Conservation (phyloP, 768 basidiomycete genomes). For the Coprinopsis marcescibilis region DNA sequence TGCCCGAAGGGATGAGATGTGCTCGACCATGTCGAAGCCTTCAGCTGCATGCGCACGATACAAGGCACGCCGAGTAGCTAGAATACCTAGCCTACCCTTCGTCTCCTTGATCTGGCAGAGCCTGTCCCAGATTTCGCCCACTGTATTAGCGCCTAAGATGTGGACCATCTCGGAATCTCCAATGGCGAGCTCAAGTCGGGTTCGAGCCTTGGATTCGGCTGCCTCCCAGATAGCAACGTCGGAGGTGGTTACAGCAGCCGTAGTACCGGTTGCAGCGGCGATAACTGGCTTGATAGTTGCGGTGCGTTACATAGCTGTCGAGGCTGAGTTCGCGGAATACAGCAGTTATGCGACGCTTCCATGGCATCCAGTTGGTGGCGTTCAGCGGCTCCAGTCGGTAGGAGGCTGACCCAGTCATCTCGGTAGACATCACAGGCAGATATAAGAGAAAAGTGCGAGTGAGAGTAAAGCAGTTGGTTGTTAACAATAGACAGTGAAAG, state of each 20-base stretch:
- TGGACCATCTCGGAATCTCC: constrained; percentile 19
- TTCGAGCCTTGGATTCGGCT: constrained; percentile 17
- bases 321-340: constrained; percentile 1
- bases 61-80: constrained; percentile 15
- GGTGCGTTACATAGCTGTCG: not conserved
- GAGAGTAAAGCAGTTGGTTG: not conserved
- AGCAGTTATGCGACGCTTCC: constrained; percentile 1
- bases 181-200: constrained; percentile 18
- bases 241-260: not conserved
- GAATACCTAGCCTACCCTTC: constrained; percentile 15
- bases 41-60: constrained; percentile 16
- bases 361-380: constrained; percentile 4
- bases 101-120: constrained; percentile 17
- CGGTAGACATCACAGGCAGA: not conserved
- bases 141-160: constrained; percentile 15
- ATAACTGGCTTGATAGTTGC: not conserved
- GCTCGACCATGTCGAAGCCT: constrained; percentile 17
- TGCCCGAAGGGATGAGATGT: constrained; percentile 16
- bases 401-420: not conserved
- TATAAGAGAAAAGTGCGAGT: not conserved
- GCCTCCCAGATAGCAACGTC: constrained; percentile 10
- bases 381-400: constrained; percentile 3
- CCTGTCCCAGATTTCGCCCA: constrained; percentile 18
- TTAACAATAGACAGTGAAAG: not conserved
- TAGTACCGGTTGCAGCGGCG: not conserved